phyloP scores from a whole-genome alignment of 2,329 filamentous ascomycete species.

The Dactylellina drechsleri region DNA sequence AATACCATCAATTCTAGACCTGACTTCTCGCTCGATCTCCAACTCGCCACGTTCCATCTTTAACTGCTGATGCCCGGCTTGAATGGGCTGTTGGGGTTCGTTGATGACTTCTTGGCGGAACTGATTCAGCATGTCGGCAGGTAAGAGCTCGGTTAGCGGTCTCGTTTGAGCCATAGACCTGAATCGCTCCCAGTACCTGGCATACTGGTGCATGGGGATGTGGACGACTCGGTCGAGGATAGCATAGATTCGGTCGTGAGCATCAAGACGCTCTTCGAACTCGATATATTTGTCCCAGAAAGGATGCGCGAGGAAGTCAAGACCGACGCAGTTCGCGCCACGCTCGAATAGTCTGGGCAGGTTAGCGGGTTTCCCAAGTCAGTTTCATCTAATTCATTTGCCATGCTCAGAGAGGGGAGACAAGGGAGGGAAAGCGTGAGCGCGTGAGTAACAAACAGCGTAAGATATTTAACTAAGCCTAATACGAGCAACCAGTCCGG shows the following conservation, averaged over 20 bases:
- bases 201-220: constrained; percentile 95
- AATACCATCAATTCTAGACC: constrained; percentile 79
- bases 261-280: constrained; percentile 90
- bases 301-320: constrained; percentile 92
- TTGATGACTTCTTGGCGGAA: constrained; percentile 78
- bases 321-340: constrained; percentile 81
- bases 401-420: constrained; percentile 58
- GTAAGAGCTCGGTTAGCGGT: constrained; percentile 77
- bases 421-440: constrained; percentile 63
- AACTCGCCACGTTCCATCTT: constrained; percentile 72
- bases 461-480: constrained; percentile 63
- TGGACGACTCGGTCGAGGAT: constrained; percentile 84
- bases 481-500: constrained; percentile 55
- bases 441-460: constrained; percentile 67
- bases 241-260: constrained; percentile 82
- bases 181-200: constrained; percentile 92
- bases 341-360: constrained; percentile 86
- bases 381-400: constrained; percentile 60
- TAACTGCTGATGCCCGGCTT: constrained; percentile 59
- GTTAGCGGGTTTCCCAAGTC: constrained; percentile 59
- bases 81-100: constrained; percentile 67
- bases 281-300: constrained; percentile 99
- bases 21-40: constrained; percentile 84
- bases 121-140: constrained; percentile 73
- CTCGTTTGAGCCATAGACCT: constrained; percentile 77